Base-by-base conservation (phyloP, 1,284 basidiomycete species). In the Cutaneotrichosporon curvatum region DNA sequence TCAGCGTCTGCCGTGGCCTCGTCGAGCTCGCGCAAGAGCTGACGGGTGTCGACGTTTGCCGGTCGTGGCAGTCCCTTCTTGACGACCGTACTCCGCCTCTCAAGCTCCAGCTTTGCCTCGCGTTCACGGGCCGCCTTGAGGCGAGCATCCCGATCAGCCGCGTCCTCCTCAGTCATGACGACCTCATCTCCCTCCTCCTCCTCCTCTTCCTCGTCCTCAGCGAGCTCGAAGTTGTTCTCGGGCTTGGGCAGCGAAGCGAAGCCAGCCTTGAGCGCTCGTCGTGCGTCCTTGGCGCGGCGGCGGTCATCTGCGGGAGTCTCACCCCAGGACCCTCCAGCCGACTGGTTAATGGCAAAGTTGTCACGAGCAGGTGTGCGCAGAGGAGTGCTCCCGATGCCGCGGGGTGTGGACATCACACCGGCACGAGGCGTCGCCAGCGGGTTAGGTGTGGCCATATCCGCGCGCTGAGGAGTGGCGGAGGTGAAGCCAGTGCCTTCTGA, bases 211-310 rank as follows among this genome's bases (percentile, higher is more conserved):
- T 90, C 89, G 4, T 89, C 89, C 4, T 96, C 82, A 20, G 94
- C 80, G 36, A 99, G 75, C 71, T 98, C 92, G 62, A 97, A 98
- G 71, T 98, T 94, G 69, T 98, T 98, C 74, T 96, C 90, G 0
- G 95, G 92, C 56, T 82, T 83, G 0, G 95, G 95, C 15, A 99
- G 76, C 52, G 74, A 82, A 65, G 79, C 79, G 68, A 99, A 95
- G 1, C 86, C 87, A 16, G 82, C 79, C 59, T 84, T 79, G 43
- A 97, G 77, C 2, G 84, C 81, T 36, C 81, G 78, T 63, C 85
- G 85, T 11, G 79, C 76, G 33, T 82, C 80, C 47, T 77, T 78
- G 16, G 73, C 67, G 15, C 81, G 81, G 38, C 82, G 70, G 11
- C 82, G 80, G 48, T 83, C 79, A 46, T 86, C 85, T 23, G 82